A percentile compares a stretch with the other conserved stretches of the same genome.
These are phyloP conservation scores for Syzygium syzygioides DNA, from an alignment of 441 rosid species.

Conservation along the genomic window DNA sequence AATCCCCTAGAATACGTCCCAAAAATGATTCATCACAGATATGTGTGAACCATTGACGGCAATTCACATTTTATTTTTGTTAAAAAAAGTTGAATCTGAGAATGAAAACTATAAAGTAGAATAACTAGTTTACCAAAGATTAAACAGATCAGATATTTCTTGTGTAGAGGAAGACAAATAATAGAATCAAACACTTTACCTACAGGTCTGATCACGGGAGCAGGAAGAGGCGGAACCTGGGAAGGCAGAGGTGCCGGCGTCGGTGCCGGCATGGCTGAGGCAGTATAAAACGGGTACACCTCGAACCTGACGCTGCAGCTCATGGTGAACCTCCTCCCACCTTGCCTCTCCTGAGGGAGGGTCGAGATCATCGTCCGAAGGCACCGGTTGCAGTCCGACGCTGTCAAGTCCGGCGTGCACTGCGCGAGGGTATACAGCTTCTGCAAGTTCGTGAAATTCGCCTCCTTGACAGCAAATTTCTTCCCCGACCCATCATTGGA, in stretches of 20 bases:
- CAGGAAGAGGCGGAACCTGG: not conserved
- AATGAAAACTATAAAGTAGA: not conserved
- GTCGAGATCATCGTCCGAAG: not conserved
- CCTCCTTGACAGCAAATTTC: not conserved
- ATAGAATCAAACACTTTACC: not conserved
- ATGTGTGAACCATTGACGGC: not conserved
- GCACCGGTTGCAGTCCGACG: not conserved
- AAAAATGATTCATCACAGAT: not conserved
- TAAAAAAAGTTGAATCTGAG: not conserved
- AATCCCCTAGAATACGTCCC: not conserved
- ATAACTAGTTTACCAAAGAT: not conserved
- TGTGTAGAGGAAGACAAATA: not conserved
- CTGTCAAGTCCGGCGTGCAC: not conserved
- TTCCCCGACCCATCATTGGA: not conserved
- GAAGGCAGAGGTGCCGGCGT: not conserved
- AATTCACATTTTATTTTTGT: not conserved
- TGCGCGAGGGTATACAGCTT: not conserved
- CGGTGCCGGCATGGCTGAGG: not conserved
- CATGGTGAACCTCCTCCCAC: not conserved
- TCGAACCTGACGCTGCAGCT: not conserved
- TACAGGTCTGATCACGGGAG: not conserved
- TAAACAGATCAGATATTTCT: not conserved
- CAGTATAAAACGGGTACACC: not conserved
- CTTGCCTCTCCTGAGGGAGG: not conserved
- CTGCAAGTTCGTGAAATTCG: not conserved